A percentile compares a stretch with the other conserved stretches of the same genome.
phyloP scores from a whole-genome alignment of 208 protist genomes.

The Leptomonas seymouri region DNA sequence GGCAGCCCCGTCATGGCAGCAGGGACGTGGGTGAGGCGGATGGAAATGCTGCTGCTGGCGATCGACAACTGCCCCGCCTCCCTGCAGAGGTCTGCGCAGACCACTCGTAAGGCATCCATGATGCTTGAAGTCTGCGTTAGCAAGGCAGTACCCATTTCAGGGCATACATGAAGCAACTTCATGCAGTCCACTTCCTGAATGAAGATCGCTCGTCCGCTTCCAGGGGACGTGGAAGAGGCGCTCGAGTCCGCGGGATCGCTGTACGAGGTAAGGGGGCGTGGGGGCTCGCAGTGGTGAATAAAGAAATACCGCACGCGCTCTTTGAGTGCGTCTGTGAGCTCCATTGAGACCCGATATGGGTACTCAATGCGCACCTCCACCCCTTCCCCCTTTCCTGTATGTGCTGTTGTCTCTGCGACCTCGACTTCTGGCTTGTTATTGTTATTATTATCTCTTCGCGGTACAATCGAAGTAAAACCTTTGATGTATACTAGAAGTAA shows the following conservation, averaged over 20 bases:
- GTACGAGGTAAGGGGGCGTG: conserved; percentile 27
- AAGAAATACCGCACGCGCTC: conserved; percentile 59
- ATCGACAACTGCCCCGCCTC: conserved; percentile 48
- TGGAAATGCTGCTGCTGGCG: conserved; percentile 49
- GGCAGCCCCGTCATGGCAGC: conserved; percentile 49
- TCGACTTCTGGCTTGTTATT: no score
- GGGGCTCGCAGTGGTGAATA: conserved; percentile 65
- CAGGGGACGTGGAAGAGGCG: background rate
- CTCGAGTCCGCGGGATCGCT: background rate
- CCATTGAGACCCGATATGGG: conserved; percentile 7
- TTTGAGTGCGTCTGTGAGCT: conserved; percentile 8
- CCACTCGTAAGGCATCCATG: conserved; percentile 44
- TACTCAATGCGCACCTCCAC: no score
- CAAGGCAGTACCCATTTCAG: conserved; percentile 44
- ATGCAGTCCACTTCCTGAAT: conserved; percentile 84
- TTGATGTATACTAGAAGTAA: no score
- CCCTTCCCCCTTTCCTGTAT: no score
- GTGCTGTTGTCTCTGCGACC: no score
- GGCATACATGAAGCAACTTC: conserved; percentile 57
- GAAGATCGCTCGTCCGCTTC: conserved; percentile 46
- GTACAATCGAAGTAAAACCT: no score
- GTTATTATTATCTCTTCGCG: no score
- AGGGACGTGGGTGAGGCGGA: conserved; percentile 76
- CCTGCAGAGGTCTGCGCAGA: conserved; percentile 59
- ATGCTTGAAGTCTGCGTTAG: conserved; percentile 52